These are phyloP conservation scores for Tausonia pullulans DNA, from an alignment of 1,284 basidiomycete species.

Conservation along the genomic window DNA sequence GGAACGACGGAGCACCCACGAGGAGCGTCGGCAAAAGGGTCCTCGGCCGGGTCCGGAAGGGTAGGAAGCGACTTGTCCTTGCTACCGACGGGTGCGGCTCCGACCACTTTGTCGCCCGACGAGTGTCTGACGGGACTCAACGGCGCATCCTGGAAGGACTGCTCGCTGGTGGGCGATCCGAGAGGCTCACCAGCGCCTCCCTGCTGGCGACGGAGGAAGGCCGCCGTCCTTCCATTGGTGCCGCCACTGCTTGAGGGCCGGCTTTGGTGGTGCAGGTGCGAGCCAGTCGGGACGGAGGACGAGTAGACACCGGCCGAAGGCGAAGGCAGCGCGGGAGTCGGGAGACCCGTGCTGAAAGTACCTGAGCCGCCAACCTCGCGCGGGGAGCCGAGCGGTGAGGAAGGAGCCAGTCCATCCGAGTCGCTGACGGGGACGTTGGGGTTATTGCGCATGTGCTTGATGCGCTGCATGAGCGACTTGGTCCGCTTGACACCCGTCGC, in stretches of 20 bases:
- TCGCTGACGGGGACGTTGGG: constrained; percentile 13
- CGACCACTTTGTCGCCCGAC: not conserved
- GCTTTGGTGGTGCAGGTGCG: not conserved
- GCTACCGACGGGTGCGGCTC: not conserved
- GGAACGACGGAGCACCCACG: not conserved
- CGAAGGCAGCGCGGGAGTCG: not conserved
- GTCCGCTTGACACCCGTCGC: constrained; percentile 32
- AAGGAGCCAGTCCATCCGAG: not conserved
- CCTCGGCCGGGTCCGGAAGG: not conserved
- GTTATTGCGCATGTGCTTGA: constrained; percentile 31
- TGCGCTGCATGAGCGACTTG: constrained; percentile 37
- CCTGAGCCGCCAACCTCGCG: not conserved
- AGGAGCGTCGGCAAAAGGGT: not conserved
- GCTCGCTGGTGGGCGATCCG: not conserved
- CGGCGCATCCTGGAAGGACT: not conserved
- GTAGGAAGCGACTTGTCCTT: constrained; percentile 7
- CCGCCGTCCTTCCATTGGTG: not conserved
- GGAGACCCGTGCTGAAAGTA: not conserved
- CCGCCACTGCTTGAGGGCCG: not conserved
- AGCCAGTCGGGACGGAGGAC: not conserved
- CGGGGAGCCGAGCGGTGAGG: not conserved
- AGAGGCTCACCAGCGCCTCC: not conserved
- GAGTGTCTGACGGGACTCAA: too few relatives aligned
- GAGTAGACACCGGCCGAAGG: not conserved
- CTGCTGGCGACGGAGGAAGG: not conserved